These are phyloP conservation scores for Candida jianshihensis DNA, from an alignment of 805 yeast species.

Conservation along the genomic window DNA sequence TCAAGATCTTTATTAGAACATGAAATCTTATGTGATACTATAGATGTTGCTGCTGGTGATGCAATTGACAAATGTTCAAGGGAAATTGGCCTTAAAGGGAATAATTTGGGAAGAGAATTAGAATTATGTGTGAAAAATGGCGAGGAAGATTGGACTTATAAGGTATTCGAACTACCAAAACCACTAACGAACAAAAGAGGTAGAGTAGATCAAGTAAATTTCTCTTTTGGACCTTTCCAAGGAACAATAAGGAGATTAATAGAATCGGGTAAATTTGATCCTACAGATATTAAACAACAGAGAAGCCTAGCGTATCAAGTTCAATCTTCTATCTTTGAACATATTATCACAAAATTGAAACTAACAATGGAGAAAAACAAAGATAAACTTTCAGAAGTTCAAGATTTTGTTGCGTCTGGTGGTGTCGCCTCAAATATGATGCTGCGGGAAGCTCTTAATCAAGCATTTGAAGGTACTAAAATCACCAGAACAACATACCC, in stretches of 20 bases:
- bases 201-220: constrained; percentile 39
- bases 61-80: constrained; percentile 91
- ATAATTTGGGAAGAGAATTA: constrained; percentile 80
- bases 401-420: constrained; percentile 76
- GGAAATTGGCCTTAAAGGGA: constrained; percentile 70
- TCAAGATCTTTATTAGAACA: constrained; percentile 58
- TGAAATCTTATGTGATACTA: constrained; percentile 63
- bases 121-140: constrained; percentile 45
- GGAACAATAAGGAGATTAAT: constrained; percentile 42
- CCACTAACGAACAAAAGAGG: constrained; percentile 48
- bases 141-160: constrained; percentile 24
- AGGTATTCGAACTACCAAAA: constrained; percentile 30
- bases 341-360: constrained; percentile 58
- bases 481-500: constrained; percentile 57
- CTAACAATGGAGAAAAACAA: constrained; percentile 38
- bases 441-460: constrained; percentile 42
- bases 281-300: constrained; percentile 17
- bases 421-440: constrained; percentile 82
- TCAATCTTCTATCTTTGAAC: constrained; percentile 66
- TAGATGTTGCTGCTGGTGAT: constrained; percentile 91
- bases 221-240: constrained; percentile 75
- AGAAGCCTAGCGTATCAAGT: constrained; percentile 48
- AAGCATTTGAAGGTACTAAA: constrained; percentile 27
- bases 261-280: constrained; percentile 18
- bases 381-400: constrained; percentile 35